These are phyloP conservation scores for Hymenochaete sp. DNA, from an alignment of 1,284 basidiomycete species.

Conservation along the genomic window DNA sequence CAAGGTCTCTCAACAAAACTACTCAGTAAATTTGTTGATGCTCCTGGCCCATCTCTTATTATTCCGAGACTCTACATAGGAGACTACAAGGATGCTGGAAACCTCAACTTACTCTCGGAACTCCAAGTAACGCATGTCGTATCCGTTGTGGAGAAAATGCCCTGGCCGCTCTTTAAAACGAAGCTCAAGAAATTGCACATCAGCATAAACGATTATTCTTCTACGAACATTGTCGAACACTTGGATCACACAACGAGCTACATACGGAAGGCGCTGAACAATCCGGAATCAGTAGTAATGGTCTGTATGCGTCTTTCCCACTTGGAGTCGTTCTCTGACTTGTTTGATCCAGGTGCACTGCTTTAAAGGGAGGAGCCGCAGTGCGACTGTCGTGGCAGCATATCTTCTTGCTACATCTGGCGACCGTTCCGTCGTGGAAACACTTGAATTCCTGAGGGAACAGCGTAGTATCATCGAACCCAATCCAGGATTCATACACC, in stretches of 20 bases:
- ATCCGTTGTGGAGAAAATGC: conserved; percentile 31
- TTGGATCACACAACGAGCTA: conserved; percentile 32
- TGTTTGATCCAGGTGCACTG: conserved; percentile 61
- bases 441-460: conserved; percentile 26
- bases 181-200: conserved; percentile 29
- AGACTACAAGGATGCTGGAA: conserved; percentile 45
- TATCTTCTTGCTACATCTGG: conserved; percentile 43
- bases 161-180: conserved; percentile 26
- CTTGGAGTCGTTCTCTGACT: neutral
- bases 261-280: conserved; percentile 32
- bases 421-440: conserved; percentile 25
- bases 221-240: conserved; percentile 27
- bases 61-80: conserved; percentile 58
- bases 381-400: conserved; percentile 74
- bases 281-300: conserved; percentile 44
- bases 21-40: too few species aligned
- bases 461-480: conserved; percentile 29
- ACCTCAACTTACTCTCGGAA: conserved; percentile 35
- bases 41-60: conserved; percentile 33
- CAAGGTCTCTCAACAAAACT: too few species aligned
- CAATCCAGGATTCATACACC: conserved; percentile 30
- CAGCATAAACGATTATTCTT: conserved; percentile 26
- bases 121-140: conserved; percentile 35
- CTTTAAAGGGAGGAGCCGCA: conserved; percentile 72
- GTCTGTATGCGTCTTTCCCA: conserved; percentile 30